Base-by-base conservation (phyloP, 78 protist species). In the Goniomonas avonlea region DNA sequence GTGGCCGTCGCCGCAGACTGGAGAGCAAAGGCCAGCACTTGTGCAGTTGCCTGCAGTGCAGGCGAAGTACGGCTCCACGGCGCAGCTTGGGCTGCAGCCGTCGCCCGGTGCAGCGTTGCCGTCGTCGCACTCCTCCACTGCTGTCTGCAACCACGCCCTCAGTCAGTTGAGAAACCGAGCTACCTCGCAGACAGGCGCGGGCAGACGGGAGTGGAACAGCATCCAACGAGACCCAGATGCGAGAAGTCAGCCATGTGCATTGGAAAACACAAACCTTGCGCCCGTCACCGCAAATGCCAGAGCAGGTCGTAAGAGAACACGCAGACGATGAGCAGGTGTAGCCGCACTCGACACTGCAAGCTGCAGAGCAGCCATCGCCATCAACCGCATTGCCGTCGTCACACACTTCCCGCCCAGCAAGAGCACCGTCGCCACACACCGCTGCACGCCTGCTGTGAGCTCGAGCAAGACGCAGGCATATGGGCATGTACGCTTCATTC, bases 81-180 rank as follows among this genome's bases (percentile, higher is more conserved):
- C n/a, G 34, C 75, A 34, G 13, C 34, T 9, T 7, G 27, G 43
- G 35, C 34, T 27, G 31, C 75, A 68, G 15, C 75, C 75, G 56
- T 68, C 75, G 15, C 37, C 58, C 38, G 21, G 20, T 21, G 7
- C 11, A 23, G 23, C 32, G 75, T 68, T 68, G 38, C 75, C 75
- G 75, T 68, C 75, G 13, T 68, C 75, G 56, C 75, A 68, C 58
- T 18, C 27, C 75, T 68, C 75, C 29, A 27, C 75, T 53, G 37
- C 56, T 7, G n/a, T n/a, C n/a, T n/a, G n/a, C n/a, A n/a, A n/a
- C n/a, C n/a, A n/a, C n/a, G n/a, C n/a, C n/a, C n/a, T n/a, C n/a
- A n/a, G n/a, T n/a, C n/a, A n/a, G n/a, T n/a, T n/a, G n/a, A n/a
- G n/a, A n/a, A n/a, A n/a, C n/a, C n/a, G n/a, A n/a, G n/a, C n/a